Percentiles rank a stretch among this genome's conserved stretches.
These are phyloP conservation scores for Epichloe festucae DNA, from an alignment of 2,329 filamentous ascomycete genomes.

Conservation along the genomic window DNA sequence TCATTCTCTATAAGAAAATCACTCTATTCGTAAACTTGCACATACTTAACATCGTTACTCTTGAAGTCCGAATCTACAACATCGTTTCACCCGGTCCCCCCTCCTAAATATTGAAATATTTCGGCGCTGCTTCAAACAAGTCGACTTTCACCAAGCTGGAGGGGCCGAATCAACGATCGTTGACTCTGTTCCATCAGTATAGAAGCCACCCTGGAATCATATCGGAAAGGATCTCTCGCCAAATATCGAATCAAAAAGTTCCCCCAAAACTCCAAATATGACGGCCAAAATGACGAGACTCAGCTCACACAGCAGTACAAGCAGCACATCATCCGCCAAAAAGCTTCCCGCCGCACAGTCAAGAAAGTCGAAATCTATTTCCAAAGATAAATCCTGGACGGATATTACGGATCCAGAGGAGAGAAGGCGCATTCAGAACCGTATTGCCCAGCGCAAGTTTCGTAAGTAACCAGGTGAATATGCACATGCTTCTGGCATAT, in stretches of 20 bases:
- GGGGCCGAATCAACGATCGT: too few relatives aligned
- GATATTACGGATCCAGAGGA: slow-evolving; percentile 57
- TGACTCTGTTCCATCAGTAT: neutral
- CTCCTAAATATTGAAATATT: too few relatives aligned
- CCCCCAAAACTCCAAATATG: neutral
- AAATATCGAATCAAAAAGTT: neutral
- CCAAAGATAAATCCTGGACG: slow-evolving; percentile 51
- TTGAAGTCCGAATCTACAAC: too few relatives aligned
- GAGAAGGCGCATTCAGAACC: slow-evolving; percentile 62
- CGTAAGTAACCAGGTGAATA: slow-evolving; percentile 33
- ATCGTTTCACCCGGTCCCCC: too few relatives aligned
- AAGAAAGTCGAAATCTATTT: slow-evolving; percentile 26
- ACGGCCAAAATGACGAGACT: slow-evolving; percentile 9
- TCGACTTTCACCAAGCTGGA: too few relatives aligned
- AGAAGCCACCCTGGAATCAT: neutral
- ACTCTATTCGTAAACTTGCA: neutral
- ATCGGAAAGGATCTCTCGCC: neutral
- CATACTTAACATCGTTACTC: too few relatives aligned
- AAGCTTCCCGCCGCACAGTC: slow-evolving; percentile 18
- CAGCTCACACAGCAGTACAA: slow-evolving; percentile 9
- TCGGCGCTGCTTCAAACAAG: too few relatives aligned
- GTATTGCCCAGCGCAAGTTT: slow-evolving; percentile 64
- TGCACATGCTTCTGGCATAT: neutral
- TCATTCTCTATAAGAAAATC: neutral
- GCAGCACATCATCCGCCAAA: slow-evolving; percentile 8